A percentile compares a stretch with the other conserved stretches of the same genome.
Evolutionary conservation across 805 yeast genomes (phyloP).

Genomic region (Pichia paraexigua): DNA sequence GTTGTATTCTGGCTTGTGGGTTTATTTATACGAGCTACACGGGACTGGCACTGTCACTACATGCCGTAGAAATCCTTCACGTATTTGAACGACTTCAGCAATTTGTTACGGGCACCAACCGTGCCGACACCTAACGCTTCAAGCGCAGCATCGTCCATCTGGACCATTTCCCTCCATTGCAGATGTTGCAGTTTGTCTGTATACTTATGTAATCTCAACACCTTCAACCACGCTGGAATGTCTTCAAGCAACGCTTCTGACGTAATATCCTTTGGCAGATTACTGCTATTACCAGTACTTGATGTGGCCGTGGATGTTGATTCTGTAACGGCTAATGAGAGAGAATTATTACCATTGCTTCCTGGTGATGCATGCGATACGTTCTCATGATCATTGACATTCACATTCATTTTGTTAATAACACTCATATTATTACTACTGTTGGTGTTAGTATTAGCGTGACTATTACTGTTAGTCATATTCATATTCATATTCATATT

Average conservation of each 20-base stretch:
- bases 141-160: constrained; percentile 58
- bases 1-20: too few species aligned
- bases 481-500: too few species aligned
- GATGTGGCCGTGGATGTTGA: too few species aligned
- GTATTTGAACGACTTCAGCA: constrained; percentile 82
- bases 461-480: constrained; percentile 6
- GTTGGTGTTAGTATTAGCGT: background rate
- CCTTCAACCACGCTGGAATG: constrained; percentile 88
- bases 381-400: background rate
- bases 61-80: constrained; percentile 47
- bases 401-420: background rate
- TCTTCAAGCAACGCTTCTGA: constrained; percentile 54
- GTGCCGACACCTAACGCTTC: constrained; percentile 83
- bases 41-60: background rate
- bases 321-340: background rate
- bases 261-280: constrained; percentile 41
- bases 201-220: constrained; percentile 86
- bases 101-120: constrained; percentile 90
- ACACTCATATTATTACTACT: background rate
- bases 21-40: too few species aligned
- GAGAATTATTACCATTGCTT: background rate
- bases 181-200: constrained; percentile 72
- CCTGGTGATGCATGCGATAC: background rate
- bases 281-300: background rate
- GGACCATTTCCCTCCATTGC: constrained; percentile 73